A percentile compares a stretch with the other conserved stretches of the same genome.
These are phyloP conservation scores for Corymbia maculata DNA, from an alignment of 345 rosid species.

Conservation along the genomic window DNA sequence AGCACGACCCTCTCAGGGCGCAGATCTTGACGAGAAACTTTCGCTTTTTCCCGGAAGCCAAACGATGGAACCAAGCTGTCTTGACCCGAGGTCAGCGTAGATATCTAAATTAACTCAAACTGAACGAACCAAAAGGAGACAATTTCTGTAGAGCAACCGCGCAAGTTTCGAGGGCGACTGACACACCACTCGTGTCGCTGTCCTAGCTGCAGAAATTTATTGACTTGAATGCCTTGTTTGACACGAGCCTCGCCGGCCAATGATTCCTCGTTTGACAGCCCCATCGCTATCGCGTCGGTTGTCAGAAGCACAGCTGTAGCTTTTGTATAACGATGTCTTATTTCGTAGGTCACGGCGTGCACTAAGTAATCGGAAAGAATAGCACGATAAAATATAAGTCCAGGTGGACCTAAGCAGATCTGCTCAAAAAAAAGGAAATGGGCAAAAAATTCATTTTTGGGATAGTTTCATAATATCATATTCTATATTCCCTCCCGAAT, in stretches of 20 bases:
- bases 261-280: not conserved
- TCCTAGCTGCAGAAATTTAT: not conserved
- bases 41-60: not conserved
- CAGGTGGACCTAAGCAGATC: not conserved
- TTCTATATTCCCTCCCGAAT: too few relatives aligned
- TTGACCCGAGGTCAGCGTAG: not conserved
- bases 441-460: too few relatives aligned
- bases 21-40: not conserved
- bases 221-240: not conserved
- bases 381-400: not conserved
- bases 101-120: not conserved
- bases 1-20: not conserved
- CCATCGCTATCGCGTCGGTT: not conserved
- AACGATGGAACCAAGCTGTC: not conserved
- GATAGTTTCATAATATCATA: too few relatives aligned
- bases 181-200: not conserved
- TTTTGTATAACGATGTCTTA: not conserved
- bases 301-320: not conserved
- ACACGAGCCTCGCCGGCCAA: not conserved
- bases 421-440: too few relatives aligned
- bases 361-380: not conserved
- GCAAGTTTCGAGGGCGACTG: not conserved
- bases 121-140: not conserved
- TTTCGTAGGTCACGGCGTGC: not conserved
- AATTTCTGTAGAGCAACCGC: not conserved